These are phyloP conservation scores for Stylonectria norvegica DNA, from an alignment of 2,329 filamentous ascomycete genomes.

Conservation along the genomic window DNA sequence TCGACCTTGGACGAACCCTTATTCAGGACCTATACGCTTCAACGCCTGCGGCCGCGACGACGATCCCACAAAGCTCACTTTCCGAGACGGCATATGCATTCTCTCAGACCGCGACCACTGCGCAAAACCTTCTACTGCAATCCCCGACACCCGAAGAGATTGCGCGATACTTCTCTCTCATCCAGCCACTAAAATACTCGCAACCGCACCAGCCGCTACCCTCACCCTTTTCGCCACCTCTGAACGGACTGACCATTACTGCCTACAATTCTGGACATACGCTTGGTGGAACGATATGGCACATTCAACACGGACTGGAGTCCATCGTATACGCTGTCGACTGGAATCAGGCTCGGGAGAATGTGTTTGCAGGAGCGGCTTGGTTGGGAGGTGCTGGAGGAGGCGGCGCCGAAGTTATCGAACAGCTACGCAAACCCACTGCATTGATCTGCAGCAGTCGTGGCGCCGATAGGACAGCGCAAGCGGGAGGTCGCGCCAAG, in stretches of 20 bases:
- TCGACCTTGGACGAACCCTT: slow-evolving; percentile 85
- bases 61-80: slow-evolving; percentile 71
- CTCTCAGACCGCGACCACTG: slow-evolving; percentile 46
- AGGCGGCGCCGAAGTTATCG: slow-evolving; percentile 85
- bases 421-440: slow-evolving; percentile 88
- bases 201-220: slow-evolving; percentile 89
- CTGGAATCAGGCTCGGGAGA: slow-evolving; percentile 97
- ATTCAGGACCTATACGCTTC: slow-evolving; percentile 91
- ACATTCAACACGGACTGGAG: slow-evolving; percentile 93
- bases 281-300: slow-evolving; percentile 96
- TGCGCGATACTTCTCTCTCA: slow-evolving; percentile 82
- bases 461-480: slow-evolving; percentile 68
- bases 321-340: slow-evolving; percentile 97
- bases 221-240: slow-evolving; percentile 81
- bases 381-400: slow-evolving; percentile 83
- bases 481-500: slow-evolving; percentile 70
- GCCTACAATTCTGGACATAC: slow-evolving; percentile 97
- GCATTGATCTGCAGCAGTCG: slow-evolving; percentile 89
- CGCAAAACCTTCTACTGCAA: slow-evolving; percentile 57
- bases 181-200: slow-evolving; percentile 92
- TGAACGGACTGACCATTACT: slow-evolving; percentile 90
- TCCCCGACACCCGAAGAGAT: slow-evolving; percentile 86
- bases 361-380: slow-evolving; percentile 87
- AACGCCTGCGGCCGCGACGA: slow-evolving; percentile 80
- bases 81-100: slow-evolving; percentile 58